phyloP scores from a whole-genome alignment of 352 stramenopile species.

The Pythium rishiriense region DNA sequence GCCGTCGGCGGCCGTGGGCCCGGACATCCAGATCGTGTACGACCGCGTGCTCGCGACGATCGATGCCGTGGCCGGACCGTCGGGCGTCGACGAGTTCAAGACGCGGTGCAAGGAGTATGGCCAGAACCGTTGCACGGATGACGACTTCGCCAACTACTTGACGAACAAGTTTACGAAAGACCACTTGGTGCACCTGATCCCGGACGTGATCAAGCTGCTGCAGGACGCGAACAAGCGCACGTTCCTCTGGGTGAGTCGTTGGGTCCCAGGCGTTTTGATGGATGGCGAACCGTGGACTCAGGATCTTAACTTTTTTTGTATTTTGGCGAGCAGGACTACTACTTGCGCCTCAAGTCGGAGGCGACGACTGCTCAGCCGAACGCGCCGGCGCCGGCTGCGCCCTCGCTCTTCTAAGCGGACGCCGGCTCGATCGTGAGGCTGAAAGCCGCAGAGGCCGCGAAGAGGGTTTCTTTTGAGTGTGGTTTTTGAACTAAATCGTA shows the following conservation, averaged over 20 bases:
- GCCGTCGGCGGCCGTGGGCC: slow-evolving; percentile 63
- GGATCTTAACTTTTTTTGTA: not conserved
- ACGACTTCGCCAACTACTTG: slow-evolving; percentile 70
- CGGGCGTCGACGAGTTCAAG: slow-evolving; percentile 82
- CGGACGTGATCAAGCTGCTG: slow-evolving; percentile 82
- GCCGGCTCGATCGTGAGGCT: not conserved
- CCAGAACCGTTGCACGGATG: slow-evolving; percentile 77
- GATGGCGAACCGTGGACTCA: not conserved
- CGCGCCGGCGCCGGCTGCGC: slow-evolving; percentile 39
- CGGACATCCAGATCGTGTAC: slow-evolving; percentile 84
- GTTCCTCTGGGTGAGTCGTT: slow-evolving; percentile 70
- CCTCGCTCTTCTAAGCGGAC: slow-evolving; percentile 65
- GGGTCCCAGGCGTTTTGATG: not conserved
- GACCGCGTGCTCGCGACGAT: slow-evolving; percentile 80
- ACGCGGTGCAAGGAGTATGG: slow-evolving; percentile 85
- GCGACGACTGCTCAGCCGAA: slow-evolving; percentile 26
- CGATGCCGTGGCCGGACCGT: slow-evolving; percentile 49
- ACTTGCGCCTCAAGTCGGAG: slow-evolving; percentile 73
- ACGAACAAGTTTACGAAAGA: slow-evolving; percentile 69
- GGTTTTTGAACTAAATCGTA: slow-evolving; percentile 12
- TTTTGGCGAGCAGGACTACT: slow-evolving; percentile 47
- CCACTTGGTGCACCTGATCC: slow-evolving; percentile 71
- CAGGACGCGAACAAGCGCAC: slow-evolving; percentile 84
- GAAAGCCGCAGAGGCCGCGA: too few relatives aligned
- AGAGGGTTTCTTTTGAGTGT: not conserved